These are phyloP conservation scores for Leucocoprinus leucothites DNA, from an alignment of 768 basidiomycete genomes.

Conservation along the genomic window DNA sequence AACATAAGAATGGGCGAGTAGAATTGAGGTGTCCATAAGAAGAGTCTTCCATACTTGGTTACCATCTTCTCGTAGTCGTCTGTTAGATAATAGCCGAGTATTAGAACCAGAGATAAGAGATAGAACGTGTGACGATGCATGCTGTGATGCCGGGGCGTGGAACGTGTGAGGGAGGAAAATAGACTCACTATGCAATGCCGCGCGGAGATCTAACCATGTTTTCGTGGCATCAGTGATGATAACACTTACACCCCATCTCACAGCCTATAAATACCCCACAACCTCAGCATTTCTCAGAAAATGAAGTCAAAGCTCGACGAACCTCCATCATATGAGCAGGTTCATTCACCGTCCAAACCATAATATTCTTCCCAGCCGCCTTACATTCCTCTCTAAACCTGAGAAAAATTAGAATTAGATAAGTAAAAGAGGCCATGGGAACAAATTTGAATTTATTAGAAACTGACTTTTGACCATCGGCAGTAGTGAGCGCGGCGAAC, in stretches of 20 bases:
- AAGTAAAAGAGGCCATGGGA: not conserved
- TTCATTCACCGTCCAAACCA: constrained; percentile 97
- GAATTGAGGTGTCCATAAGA: constrained; percentile 65
- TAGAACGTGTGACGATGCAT: not conserved
- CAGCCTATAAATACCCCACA: constrained; percentile 44
- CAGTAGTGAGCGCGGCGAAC: constrained; percentile 67
- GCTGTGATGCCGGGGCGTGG: not conserved
- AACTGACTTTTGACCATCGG: constrained; percentile 71
- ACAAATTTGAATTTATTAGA: not conserved
- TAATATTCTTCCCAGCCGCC: constrained; percentile 73
- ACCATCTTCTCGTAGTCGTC: constrained; percentile 67
- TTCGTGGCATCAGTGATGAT: constrained; percentile 77
- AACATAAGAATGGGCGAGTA: constrained; percentile 48
- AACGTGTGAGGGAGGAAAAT: not conserved
- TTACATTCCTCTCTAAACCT: constrained; percentile 84
- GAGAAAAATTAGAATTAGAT: constrained; percentile 4
- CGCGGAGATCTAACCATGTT: constrained; percentile 64
- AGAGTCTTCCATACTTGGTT: constrained; percentile 59
- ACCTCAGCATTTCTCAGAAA: not conserved
- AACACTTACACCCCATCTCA: constrained; percentile 73
- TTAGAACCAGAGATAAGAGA: not conserved
- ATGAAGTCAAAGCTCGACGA: constrained; percentile 17
- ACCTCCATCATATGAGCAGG: constrained; percentile 90
- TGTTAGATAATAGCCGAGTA: constrained; percentile 22
- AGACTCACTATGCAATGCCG: constrained; percentile 50